Base-by-base conservation (phyloP, 495 filamentous ascomycete species). In the Aspergillus ostianus region DNA sequence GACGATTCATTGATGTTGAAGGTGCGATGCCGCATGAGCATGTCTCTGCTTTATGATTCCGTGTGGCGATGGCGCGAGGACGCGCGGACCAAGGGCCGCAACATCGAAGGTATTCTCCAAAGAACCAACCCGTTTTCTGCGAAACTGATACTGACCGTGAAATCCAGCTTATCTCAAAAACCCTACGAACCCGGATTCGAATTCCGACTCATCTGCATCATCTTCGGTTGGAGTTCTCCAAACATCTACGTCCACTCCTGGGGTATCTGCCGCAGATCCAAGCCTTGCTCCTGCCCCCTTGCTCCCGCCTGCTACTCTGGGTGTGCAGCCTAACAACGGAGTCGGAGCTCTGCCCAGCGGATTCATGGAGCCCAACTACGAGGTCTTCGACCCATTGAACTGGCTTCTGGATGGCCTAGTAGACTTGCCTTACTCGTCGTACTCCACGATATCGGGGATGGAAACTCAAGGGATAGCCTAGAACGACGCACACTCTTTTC, bases 51-150 rank as follows among this genome's bases (percentile, higher is more conserved):
- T 3, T 96, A 88, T 69, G 92, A 97, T 73, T 91, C 88, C 4
- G 91, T 95, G 23, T 96, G 91, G 91, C 86, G 91, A 55, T 97
- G 92, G 92, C 82, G 92, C 58, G 91, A 95, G 67, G 89, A 92
- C 70, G 89, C 89, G 61, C 87, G 92, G 67, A 86, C 88, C 44
- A 86, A 89, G 70, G 90, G 86, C 8, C 81, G 90, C 19, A 90
- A 87, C 50, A 85, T 96, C 51, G 91, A 96, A 78, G 85, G 89
- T 90, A 79, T 73, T 84, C 47, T 23, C 26, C 15, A 47, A 7
- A 32, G 17, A 57, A 47, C 19, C 23, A 6, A n/a, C 29, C 10
- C 12, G 47, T 54, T 23, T 1, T 32, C 21, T 18, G 17, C 30
- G 2, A 45, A 20, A 12, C 12, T 58, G 17, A 19, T 26, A n/a